Evolutionary conservation across 352 stramenopile genomes (phyloP), one percentile per base, ranked within the genome.

Genomic region (Vaucheria bursata): DNA sequence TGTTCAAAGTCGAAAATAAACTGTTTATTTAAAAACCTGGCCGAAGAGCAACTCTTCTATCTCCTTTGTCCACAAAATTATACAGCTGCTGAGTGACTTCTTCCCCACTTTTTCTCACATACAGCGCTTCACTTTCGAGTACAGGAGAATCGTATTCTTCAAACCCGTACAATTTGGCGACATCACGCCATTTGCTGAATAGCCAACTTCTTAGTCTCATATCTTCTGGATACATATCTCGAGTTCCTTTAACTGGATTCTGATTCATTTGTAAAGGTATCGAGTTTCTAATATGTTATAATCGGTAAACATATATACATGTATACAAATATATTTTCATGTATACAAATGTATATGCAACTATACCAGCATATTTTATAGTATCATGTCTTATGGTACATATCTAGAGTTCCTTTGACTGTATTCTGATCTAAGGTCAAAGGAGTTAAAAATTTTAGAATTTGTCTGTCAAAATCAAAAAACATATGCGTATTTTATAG

Each of bases 61-160:
- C 78, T 4, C 78, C 78, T 73, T 83, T 83, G 72, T 83, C 78
- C 53, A 90, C 83, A 81, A 94, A 94, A 81, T 91, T 92, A 84
- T 92, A 94, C 1, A 94, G 80, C 82, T 94, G 90, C 78, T 91
- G 84, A 18, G 90, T 92, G 0, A 94, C 88, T 86, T 94, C 90
- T 84, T 94, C 90, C 4, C 90, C 90, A 1, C 88, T 89, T 82
- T 94, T 94, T 36, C 90, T 87, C 8, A 88, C 90, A 81, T 92
- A 94, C 0, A 94, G 75, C 3, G 84, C 77, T 70, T 91, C 88
- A 31, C 66, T 79, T 85, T 94, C 90, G 18, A 94, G 82, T n/a
- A 94, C 87, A 5, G 90, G 90, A 5, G 90, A 86, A 82, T 94
- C 90, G 82, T 94, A 94, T 86, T 94, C 89, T 36, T 87, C 87